Base-by-base conservation (phyloP, 495 filamentous ascomycete species). In the Letharia columbiana region DNA sequence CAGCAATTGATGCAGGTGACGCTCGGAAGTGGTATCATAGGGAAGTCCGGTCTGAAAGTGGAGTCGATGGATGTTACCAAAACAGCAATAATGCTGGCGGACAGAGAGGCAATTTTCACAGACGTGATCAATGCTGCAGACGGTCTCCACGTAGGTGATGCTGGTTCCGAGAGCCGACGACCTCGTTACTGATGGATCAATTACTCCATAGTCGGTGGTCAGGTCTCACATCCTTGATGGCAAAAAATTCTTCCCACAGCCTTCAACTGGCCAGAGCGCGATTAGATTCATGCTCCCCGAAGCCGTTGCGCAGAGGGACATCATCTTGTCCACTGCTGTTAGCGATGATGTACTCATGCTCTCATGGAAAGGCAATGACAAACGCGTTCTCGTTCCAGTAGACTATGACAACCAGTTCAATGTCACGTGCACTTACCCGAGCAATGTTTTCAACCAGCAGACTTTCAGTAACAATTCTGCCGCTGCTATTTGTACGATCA, bases 71-170 rank as follows among this genome's bases (percentile, higher is more conserved):
- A 63, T 20, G 37, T 40, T 1, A 31, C 3, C 11, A 18, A 17
- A 10, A 63, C 44, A 9, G 13, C 1, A 0, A 23, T 63, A 15
- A 0, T 18, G 31, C 47, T 63, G 11, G 61, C 28, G 2, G 35
- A 41, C 20, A 45, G 61, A 8, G 33, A 2, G 8, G 40, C 4
- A 2, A 17, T 63, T 8, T 54, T 35, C 1, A 31, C 44, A 18
- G 61, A 63, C 37, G 4, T 63, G 11, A 37, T 63, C 11, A 37
- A 54, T 31, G 42, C 17, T 9, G 61, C 61, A n/a, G 61, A 63
- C n/a, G 31, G 61, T 23, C 31, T 62, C 2, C 61, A 62, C 20
- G 61, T 62, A 35, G 0, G 61, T 39, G 23, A 50, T 7, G 3
- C 31, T 7, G 17, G 1, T 45, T 45, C 7, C 2, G 1, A 10